Base-by-base conservation (phyloP, 768 basidiomycete genomes). In the Suillus discolor region DNA sequence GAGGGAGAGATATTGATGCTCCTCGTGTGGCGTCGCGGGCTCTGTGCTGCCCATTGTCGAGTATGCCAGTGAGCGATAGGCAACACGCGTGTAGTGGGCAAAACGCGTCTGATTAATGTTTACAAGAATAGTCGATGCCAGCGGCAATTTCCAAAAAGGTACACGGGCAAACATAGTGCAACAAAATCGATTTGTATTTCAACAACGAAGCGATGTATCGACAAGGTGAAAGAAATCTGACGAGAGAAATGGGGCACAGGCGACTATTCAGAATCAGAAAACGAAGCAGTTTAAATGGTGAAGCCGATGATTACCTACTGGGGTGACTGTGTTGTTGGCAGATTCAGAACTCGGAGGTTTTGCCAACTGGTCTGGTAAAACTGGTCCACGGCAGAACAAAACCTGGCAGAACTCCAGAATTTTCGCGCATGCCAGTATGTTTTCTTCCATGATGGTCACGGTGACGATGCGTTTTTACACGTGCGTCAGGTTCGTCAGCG, bases 1-100 rank as follows among this genome's bases (percentile, higher is more conserved):
- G 71, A 99, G 89, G 65, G 85, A 76, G 49, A 97, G 87, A 75
- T 99, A 99, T 76, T 98, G 96, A 53, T 86, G 72, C 77, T 99
- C 97, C 71, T 97, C 95, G 78, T 94, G 92, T 59, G 41, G 47
- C 23, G 18, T 42, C 13, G 61, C 20, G 28, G 47, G n/a, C 25
- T 61, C 53, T 60, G 28, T 13, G n/a, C 65, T 66, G 54, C 36
- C 53, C 60, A 65, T 66, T 25, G 66, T 42, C 31, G 41, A 42
- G 5, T 59, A 41, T 34, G 38, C 53, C n/a, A 25, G 51, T 18
- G 8, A 20, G 8, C 23, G 15, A 38, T 36, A 6, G 36, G 55
- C 12, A 38, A 15, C 25, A 20, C 59, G n/a, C 57, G 25, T 8
- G 12, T 59, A 59, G 12, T 28, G 23, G 57, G 11, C 6, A 59